Evolutionary conservation across 2,329 filamentous ascomycete species (phyloP), one percentile per base, ranked within the genome.

Genomic region (Raffaelea deltoideospora): DNA sequence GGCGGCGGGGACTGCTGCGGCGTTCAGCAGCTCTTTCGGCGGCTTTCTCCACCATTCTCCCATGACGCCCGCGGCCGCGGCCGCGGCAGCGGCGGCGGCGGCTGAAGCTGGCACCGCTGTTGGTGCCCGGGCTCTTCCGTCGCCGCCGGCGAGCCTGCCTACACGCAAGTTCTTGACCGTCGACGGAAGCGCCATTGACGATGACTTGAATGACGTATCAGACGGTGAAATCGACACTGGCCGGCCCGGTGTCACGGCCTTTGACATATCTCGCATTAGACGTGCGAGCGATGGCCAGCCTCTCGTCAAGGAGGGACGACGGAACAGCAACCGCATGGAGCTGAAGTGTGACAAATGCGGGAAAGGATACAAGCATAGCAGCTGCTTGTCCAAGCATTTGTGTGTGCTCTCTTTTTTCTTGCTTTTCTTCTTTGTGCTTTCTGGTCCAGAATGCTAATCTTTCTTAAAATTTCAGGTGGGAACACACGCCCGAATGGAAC

Each of bases 281-380:
- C 72, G 66, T 57, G 80, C 86, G 42, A 95, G 87, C 56, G 88
- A 96, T 56, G 87, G 86, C 43, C 83, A 88, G 48, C 76, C 81
- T 49, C 67, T 88, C 44, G 65, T 69, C 50, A 92, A 90, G 60
- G 78, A 80, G 48, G 82, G 88, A 51, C 69, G 72, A 65, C 87
- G 85, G 63, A 72, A 74, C 59, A 72, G 74, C 59, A 81, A 75
- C 63, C 74, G 77, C 53, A 76, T 78, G 53, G 88, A 96, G 59
- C 75, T 98, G 56, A 85, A 82, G 61, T 98, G 90, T 67, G 85
- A 94, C 57, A 88, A 87, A 63, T 98, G 90, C 68, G 88, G 88
- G 61, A 98, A 98, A 72, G 86, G 86, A 64, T 98, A 98, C 76
- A 98, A 98, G 77, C 90, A 98, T 72, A 93, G 87, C 76, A 96